Conservation (phyloP, 495 filamentous ascomycete genomes). For the Penicillium fimorum region DNA sequence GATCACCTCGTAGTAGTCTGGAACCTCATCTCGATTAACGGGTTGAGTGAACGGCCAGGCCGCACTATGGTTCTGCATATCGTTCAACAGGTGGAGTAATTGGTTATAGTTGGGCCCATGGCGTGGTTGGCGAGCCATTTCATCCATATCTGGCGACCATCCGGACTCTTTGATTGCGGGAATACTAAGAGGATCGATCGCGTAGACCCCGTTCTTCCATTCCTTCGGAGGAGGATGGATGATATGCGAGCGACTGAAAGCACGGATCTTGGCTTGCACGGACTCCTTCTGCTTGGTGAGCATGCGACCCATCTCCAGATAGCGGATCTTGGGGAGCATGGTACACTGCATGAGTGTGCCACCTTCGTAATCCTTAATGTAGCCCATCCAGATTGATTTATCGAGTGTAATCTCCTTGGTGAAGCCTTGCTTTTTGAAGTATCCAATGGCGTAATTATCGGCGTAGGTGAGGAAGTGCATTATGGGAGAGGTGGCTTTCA, state of each 20-base stretch:
- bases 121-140: slow-evolving; percentile 91
- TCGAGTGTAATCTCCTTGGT: slow-evolving; percentile 97
- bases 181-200: slow-evolving; percentile 79
- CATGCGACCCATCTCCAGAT: slow-evolving; percentile 92
- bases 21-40: slow-evolving; percentile 91
- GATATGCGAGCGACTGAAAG: slow-evolving; percentile 83
- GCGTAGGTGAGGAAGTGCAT: slow-evolving; percentile 99
- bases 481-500: slow-evolving; percentile 92
- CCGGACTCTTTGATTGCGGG: slow-evolving; percentile 83
- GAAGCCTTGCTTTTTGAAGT: slow-evolving; percentile 99
- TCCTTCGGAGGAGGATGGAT: slow-evolving; percentile 81
- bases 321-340: slow-evolving; percentile 93
- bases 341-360: slow-evolving; percentile 99
- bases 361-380: slow-evolving; percentile 99
- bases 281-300: slow-evolving; percentile 94
- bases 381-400: slow-evolving; percentile 94
- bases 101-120: slow-evolving; percentile 96
- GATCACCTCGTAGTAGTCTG: slow-evolving; percentile 98
- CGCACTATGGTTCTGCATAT: slow-evolving; percentile 87
- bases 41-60: slow-evolving; percentile 95
- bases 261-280: slow-evolving; percentile 90
- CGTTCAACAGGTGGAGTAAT: slow-evolving; percentile 86
- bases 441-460: slow-evolving; percentile 98
- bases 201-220: slow-evolving; percentile 68
- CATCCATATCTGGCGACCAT: slow-evolving; percentile 97